Evolutionary conservation across 441 rosid genomes (phyloP).

Genomic region (Brassica balearica): DNA sequence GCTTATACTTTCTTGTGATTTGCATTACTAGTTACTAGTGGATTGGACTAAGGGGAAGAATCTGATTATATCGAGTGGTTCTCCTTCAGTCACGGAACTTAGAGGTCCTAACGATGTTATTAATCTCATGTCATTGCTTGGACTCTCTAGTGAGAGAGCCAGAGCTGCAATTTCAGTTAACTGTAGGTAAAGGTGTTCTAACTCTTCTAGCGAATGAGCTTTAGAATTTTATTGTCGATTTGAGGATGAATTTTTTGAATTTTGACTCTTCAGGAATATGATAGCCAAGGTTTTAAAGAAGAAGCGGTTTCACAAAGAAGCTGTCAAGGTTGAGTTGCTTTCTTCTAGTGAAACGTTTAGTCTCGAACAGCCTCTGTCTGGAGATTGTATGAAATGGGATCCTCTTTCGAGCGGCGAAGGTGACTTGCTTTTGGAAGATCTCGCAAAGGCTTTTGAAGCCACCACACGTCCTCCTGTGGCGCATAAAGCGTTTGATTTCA

Average conservation of each 20-base stretch:
- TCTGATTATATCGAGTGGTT: slow-evolving; percentile 74
- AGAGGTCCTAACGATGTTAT: slow-evolving; percentile 92
- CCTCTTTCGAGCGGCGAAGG: slow-evolving; percentile 87
- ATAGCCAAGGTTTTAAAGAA: slow-evolving; percentile 71
- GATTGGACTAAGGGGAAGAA: slow-evolving; percentile 89
- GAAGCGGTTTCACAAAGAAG: slow-evolving; percentile 74
- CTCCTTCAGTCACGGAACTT: slow-evolving; percentile 72
- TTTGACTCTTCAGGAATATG: slow-evolving; percentile 57
- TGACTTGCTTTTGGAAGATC: slow-evolving; percentile 76
- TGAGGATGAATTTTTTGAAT: slow-evolving; percentile 23
- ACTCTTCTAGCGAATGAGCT: background rate
- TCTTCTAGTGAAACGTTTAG: slow-evolving; percentile 50
- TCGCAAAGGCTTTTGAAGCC: slow-evolving; percentile 62
- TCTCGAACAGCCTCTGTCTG: slow-evolving; percentile 50
- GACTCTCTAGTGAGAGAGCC: slow-evolving; percentile 74
- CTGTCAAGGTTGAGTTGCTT: slow-evolving; percentile 67
- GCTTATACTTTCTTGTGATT: slow-evolving; percentile 21
- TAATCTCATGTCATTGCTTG: slow-evolving; percentile 75
- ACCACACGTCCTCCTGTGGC: slow-evolving; percentile 45
- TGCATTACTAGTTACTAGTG: slow-evolving; percentile 62
- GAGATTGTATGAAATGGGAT: slow-evolving; percentile 81
- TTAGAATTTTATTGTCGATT: slow-evolving; percentile 13
- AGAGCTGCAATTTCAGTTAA: slow-evolving; percentile 79
- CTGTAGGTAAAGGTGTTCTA: slow-evolving; percentile 63
- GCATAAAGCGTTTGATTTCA: slow-evolving; percentile 65